Evolutionary conservation across 768 basidiomycete genomes (phyloP).

Genomic region (Tulasnella sp.): DNA sequence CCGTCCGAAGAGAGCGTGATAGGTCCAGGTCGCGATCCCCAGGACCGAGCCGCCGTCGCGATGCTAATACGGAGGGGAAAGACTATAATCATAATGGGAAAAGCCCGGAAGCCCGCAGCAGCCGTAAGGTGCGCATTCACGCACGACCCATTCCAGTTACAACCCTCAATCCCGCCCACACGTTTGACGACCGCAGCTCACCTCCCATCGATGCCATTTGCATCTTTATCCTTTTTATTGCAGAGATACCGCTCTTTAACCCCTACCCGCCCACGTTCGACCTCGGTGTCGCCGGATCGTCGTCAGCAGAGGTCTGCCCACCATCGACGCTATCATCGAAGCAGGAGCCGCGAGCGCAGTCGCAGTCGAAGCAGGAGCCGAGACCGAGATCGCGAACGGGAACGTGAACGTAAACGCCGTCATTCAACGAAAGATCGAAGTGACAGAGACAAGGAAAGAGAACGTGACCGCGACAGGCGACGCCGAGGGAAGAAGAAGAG

Average conservation of each 20-base stretch:
- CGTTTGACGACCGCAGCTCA: background rate
- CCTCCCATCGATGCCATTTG: constrained; percentile 7
- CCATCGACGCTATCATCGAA: background rate
- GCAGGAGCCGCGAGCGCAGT: constrained; percentile 13
- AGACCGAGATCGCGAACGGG: background rate
- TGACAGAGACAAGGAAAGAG: constrained; percentile 9
- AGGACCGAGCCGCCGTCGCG: constrained; percentile 5
- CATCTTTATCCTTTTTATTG: background rate
- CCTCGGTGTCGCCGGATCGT: constrained; percentile 2
- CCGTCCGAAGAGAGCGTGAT: background rate
- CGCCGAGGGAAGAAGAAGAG: constrained; percentile 15
- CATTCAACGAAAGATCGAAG: background rate
- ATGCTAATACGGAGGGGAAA: background rate
- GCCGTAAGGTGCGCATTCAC: background rate
- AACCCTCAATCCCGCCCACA: constrained; percentile 9
- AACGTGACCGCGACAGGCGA: constrained; percentile 3
- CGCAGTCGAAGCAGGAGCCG: background rate
- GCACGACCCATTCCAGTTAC: background rate
- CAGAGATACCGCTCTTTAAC: constrained; percentile 4
- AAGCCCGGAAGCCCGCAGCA: background rate
- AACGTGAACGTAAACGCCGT: constrained; percentile 1
- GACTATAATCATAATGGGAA: background rate
- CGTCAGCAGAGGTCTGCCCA: background rate
- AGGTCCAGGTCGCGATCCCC: constrained; percentile 12
- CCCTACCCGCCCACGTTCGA: background rate